Base-by-base conservation (phyloP, 148 eudicot genomes). In the Polygonum maritimum region DNA sequence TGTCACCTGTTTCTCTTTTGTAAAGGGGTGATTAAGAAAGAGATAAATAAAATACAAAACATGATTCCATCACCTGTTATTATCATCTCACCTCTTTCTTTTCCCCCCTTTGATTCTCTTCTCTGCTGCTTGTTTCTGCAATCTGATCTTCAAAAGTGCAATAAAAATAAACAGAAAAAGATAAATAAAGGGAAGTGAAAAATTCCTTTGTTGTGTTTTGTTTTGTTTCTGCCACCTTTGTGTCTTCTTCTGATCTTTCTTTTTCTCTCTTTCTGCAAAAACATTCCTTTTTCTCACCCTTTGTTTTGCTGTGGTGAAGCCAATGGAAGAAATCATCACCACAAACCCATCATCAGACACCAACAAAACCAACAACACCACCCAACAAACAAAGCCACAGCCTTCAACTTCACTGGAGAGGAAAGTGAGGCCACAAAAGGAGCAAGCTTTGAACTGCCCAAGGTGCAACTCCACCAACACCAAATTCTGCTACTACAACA, bases 401-500 rank as follows among this genome's bases (percentile, higher is more conserved):
- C 48, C 74, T 44, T 74, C 71, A 45, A 76, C 71, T 5, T 57
- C 75, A 36, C 18, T 49, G 2, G 87, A 85, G 63, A 85, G 74
- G 76, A 85, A 78, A 58, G 76, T 77, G 36, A 84, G 87, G 84
- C 89, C 89, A n/a, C 79, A 84, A 51, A 84, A 80, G 36, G 85
- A 81, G 11, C 85, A 78, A 75, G 87, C 84, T 57, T n/a, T 86
- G 48, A 84, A 84, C 81, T 86, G 89, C 51, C 89, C 87, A 71
- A 80, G 89, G 55, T 84, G 89, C 87, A 79, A 73, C 62, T 86
- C 89, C 14, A 80, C 81, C 0, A 82, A 86, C 74, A 86, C 89
- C 3, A 86, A 86, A 69, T 86, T 86, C 63, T 86, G 89, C 70
- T 86, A 86, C 72, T 86, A 86, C 84, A 86, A 86, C 82, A 86